phyloP scores from a whole-genome alignment of 2,329 filamentous ascomycete species.

The Aureobasidium sp. region DNA sequence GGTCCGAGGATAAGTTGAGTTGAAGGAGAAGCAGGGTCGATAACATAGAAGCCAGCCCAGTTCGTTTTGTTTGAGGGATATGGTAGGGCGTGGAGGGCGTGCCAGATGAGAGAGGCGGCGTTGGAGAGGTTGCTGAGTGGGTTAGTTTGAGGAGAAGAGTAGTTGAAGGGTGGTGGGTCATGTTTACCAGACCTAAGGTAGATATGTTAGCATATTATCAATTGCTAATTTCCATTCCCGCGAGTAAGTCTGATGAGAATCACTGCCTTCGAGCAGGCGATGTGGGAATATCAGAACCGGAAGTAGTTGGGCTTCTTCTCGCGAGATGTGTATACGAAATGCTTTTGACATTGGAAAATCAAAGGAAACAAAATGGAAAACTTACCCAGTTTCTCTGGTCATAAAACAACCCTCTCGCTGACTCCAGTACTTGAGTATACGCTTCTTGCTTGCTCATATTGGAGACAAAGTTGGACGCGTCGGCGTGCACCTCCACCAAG shows the following conservation, averaged over 20 bases:
- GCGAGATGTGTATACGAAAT: background rate
- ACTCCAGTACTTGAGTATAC: constrained; percentile 64
- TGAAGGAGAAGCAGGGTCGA: constrained; percentile 37
- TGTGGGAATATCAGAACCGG: no score
- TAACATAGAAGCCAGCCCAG: constrained; percentile 74
- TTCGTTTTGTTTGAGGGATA: constrained; percentile 60
- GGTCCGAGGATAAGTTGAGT: constrained; percentile 60
- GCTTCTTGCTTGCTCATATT: constrained; percentile 62
- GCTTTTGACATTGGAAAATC: background rate
- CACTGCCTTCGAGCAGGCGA: no score
- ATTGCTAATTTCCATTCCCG: no score
- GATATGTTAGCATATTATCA: background rate
- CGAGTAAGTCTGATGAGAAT: no score
- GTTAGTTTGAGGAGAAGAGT: background rate
- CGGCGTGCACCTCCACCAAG: constrained; percentile 56
- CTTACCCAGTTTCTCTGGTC: constrained; percentile 72
- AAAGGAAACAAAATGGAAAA: background rate
- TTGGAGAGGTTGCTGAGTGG: constrained; percentile 63
- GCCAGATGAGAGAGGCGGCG: constrained; percentile 66
- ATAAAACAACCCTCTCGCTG: constrained; percentile 60
- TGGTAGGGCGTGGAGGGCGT: constrained; percentile 65
- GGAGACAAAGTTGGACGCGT: constrained; percentile 62
- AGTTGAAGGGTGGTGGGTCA: no score
- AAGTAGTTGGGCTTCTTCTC: background rate
- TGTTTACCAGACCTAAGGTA: constrained; percentile 14